Percentiles rank a stretch among this genome's conserved stretches.
Conservation (phyloP, 768 basidiomycete species). For the Leccinum barrowsii region DNA sequence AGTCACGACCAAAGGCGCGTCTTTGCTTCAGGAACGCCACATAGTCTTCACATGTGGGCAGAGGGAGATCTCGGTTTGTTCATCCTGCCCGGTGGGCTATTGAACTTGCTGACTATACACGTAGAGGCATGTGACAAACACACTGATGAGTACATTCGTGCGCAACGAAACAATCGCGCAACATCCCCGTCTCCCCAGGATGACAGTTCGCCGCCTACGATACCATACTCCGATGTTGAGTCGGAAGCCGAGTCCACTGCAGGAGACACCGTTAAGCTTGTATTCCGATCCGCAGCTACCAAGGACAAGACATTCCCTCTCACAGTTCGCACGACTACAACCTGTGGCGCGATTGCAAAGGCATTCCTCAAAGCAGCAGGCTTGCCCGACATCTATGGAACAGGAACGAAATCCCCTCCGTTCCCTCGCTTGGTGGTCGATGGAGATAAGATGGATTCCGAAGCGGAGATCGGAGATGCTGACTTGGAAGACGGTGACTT, state of each 20-base stretch:
- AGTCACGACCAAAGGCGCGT: conserved; percentile 59
- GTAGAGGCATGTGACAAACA: conserved; percentile 63
- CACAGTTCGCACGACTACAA: conserved; percentile 71
- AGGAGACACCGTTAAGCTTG: conserved; percentile 58
- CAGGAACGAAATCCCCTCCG: conserved; percentile 23
- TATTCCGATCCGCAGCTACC: conserved; percentile 53
- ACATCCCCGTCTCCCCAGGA: conserved; percentile 20
- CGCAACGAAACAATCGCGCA: conserved; percentile 29
- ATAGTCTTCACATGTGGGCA: conserved; percentile 62
- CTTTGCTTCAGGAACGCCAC: conserved; percentile 67
- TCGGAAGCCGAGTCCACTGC: conserved; percentile 37
- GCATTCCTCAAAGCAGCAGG: conserved; percentile 71
- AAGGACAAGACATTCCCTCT: conserved; percentile 54
- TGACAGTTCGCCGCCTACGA: conserved; percentile 15
- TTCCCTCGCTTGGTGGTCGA: conserved; percentile 52
- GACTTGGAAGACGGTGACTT: conserved; percentile 80
- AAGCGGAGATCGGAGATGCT: conserved; percentile 57
- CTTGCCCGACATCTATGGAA: conserved; percentile 52
- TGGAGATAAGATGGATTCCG: conserved; percentile 64
- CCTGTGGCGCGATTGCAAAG: conserved; percentile 69
- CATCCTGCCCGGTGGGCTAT: not conserved
- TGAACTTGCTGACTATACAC: conserved; percentile 8
- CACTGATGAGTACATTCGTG: conserved; percentile 62
- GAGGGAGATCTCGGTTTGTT: conserved; percentile 62
- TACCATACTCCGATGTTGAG: conserved; percentile 25